Evolutionary conservation across 1,139 yeast species (phyloP).

Genomic region (Komagataea norvegica): DNA sequence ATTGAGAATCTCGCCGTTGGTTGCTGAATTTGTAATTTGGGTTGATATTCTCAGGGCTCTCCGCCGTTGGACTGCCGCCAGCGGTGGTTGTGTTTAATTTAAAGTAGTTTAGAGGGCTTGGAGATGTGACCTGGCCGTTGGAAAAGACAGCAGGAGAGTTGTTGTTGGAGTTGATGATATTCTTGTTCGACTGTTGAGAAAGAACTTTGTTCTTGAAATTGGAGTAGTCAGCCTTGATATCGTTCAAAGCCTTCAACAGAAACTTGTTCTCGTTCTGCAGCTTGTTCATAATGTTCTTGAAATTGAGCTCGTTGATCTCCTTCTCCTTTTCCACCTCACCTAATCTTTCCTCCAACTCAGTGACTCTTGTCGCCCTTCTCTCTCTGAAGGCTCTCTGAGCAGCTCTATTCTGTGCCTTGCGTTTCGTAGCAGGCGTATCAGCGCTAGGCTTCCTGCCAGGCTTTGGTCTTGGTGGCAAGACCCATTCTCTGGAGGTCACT

Average conservation of each 20-base stretch:
- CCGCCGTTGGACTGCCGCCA: conserved; percentile 5
- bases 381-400: conserved; percentile 83
- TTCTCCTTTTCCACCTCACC: conserved; percentile 63
- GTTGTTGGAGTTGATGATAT: conserved; percentile 13
- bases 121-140: conserved; percentile 22
- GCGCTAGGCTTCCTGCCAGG: conserved; percentile 87
- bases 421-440: conserved; percentile 62
- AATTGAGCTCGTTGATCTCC: conserved; percentile 55
- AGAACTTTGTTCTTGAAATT: conserved; percentile 19
- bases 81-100: conserved; percentile 17
- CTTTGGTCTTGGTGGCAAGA: conserved; percentile 84
- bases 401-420: conserved; percentile 92
- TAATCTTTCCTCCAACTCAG: conserved; percentile 49
- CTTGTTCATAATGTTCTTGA: conserved; percentile 38
- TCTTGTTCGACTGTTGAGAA: conserved; percentile 13
- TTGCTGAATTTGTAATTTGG: conserved; percentile 9
- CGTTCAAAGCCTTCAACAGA: conserved; percentile 28
- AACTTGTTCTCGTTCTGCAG: conserved; percentile 32
- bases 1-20: conserved; percentile 10
- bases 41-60: conserved; percentile 9
- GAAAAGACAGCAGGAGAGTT: conserved; percentile 23
- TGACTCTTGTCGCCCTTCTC: conserved; percentile 36
- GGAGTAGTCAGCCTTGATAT: conserved; percentile 25
- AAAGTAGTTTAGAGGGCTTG: conserved; percentile 25
- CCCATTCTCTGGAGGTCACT: conserved; percentile 84